Evolutionary conservation across 2,329 filamentous ascomycete genomes (phyloP).

Genomic region (Xylariaceae sp.): DNA sequence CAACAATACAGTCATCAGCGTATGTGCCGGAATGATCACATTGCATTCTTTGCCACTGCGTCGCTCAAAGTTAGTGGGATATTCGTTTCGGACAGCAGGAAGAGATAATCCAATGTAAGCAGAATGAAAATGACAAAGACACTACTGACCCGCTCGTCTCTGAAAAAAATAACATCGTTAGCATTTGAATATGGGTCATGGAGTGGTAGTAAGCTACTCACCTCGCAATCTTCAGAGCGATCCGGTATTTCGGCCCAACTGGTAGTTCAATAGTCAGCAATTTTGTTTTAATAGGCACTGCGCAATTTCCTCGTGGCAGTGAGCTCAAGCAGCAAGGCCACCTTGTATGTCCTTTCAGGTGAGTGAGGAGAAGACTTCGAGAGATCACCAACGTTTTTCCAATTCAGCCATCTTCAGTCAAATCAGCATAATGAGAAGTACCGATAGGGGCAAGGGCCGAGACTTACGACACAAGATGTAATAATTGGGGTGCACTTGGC

Average conservation of each 20-base stretch:
- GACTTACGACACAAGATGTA: slow-evolving; percentile 11
- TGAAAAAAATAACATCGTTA: slow-evolving; percentile 1
- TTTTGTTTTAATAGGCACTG: too few species aligned
- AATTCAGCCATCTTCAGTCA: too few species aligned
- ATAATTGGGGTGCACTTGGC: slow-evolving; percentile 73
- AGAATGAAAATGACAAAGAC: background rate
- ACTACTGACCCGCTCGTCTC: slow-evolving; percentile 5
- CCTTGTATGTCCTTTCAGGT: too few species aligned
- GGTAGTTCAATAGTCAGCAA: too few species aligned
- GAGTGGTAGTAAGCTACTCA: background rate
- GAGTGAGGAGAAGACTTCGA: too few species aligned
- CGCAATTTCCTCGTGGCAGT: too few species aligned
- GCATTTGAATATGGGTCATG: background rate
- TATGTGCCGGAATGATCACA: slow-evolving; percentile 76
- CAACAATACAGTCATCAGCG: slow-evolving; percentile 19
- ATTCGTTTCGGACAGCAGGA: background rate
- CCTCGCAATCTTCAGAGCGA: slow-evolving; percentile 53
- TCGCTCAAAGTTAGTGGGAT: background rate
- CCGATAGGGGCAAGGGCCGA: background rate
- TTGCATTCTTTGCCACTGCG: slow-evolving; percentile 73
- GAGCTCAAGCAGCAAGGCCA: too few species aligned
- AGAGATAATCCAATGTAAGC: background rate
- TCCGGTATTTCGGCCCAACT: slow-evolving; percentile 80
- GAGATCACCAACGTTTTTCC: background rate
- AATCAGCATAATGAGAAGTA: too few species aligned